Evolutionary conservation across 2,329 filamentous ascomycete species (phyloP).

Genomic region (Fusarium sp.): DNA sequence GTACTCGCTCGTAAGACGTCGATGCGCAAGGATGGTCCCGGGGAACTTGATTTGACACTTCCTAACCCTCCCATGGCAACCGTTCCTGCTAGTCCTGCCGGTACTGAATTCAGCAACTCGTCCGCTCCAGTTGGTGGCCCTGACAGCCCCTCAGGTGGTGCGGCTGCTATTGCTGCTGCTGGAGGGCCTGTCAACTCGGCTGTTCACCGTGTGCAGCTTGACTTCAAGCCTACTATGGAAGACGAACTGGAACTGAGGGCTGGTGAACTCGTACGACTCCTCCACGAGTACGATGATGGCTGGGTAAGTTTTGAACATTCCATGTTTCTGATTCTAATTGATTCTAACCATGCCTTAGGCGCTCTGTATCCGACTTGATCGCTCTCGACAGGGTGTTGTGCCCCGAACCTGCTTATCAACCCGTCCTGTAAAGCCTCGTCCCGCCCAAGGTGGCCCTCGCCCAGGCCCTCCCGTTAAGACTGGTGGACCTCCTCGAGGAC

Average conservation of each 20-base stretch:
- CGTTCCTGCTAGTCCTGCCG: slow-evolving; percentile 71
- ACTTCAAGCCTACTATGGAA: slow-evolving; percentile 92
- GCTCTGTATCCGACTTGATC: slow-evolving; percentile 91
- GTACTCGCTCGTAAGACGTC: slow-evolving; percentile 69
- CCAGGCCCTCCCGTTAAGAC: slow-evolving; percentile 67
- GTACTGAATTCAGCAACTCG: slow-evolving; percentile 74
- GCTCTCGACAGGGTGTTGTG: slow-evolving; percentile 91
- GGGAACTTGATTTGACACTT: slow-evolving; percentile 69
- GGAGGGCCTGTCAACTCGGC: slow-evolving; percentile 72
- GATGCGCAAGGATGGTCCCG: slow-evolving; percentile 67
- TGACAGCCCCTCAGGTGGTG: slow-evolving; percentile 62
- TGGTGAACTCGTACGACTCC: slow-evolving; percentile 87
- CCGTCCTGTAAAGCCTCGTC: slow-evolving; percentile 89
- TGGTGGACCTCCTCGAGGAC: slow-evolving; percentile 45
- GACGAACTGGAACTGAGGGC: slow-evolving; percentile 88
- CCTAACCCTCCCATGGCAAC: slow-evolving; percentile 54
- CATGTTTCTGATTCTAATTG: background rate
- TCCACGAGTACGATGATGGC: slow-evolving; percentile 98
- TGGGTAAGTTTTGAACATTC: slow-evolving; percentile 76
- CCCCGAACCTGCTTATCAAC: slow-evolving; percentile 95
- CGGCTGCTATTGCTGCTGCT: slow-evolving; percentile 73
- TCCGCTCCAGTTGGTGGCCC: slow-evolving; percentile 65
- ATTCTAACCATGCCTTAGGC: slow-evolving; percentile 70
- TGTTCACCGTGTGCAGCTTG: slow-evolving; percentile 93
- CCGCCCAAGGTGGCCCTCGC: slow-evolving; percentile 65